phyloP scores from a whole-genome alignment of 2,329 filamentous ascomycete species.

The Hymenoscyphus albidus region DNA sequence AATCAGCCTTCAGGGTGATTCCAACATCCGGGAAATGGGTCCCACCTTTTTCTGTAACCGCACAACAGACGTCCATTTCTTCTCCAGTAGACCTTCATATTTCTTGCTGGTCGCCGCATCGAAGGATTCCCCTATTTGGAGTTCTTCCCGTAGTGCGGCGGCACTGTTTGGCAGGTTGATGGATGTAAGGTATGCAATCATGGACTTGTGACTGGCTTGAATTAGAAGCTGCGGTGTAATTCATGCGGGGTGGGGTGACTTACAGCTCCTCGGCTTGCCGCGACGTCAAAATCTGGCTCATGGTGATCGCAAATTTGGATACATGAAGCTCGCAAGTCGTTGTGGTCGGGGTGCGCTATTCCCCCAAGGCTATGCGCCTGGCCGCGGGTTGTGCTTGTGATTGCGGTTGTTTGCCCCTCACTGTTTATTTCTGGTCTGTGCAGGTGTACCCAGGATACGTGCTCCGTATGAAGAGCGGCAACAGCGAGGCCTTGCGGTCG shows the following conservation, averaged over 20 bases:
- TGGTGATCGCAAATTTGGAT: constrained; percentile 39
- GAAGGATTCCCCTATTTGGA: constrained; percentile 65
- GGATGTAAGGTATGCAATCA: constrained; percentile 81
- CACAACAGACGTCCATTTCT: constrained; percentile 98
- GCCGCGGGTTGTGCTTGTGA: constrained; percentile 7
- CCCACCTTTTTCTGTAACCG: constrained; percentile 88
- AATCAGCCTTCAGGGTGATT: constrained; percentile 13
- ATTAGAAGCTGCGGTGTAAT: constrained; percentile 24
- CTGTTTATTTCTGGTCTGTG: constrained; percentile 13
- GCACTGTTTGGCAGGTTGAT: constrained; percentile 68
- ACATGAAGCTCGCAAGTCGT: constrained; percentile 26
- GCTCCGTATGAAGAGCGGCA: neutral
- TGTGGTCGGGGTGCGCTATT: constrained; percentile 13
- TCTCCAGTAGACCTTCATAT: constrained; percentile 90
- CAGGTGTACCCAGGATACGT: neutral
- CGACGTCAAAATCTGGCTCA: constrained; percentile 72
- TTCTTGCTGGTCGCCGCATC: constrained; percentile 84
- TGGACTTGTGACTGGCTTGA: constrained; percentile 74
- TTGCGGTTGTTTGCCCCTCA: constrained; percentile 4
- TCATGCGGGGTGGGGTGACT: constrained; percentile 37
- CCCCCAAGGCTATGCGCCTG: constrained; percentile 25
- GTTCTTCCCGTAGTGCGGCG: constrained; percentile 69
- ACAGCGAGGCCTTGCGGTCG: constrained; percentile 1
- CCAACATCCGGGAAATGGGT: constrained; percentile 1
- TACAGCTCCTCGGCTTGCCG: constrained; percentile 88